Evolutionary conservation across 768 basidiomycete genomes (phyloP), one percentile per base, ranked within the genome.

Genomic region (Kwoniella heveanensis): DNA sequence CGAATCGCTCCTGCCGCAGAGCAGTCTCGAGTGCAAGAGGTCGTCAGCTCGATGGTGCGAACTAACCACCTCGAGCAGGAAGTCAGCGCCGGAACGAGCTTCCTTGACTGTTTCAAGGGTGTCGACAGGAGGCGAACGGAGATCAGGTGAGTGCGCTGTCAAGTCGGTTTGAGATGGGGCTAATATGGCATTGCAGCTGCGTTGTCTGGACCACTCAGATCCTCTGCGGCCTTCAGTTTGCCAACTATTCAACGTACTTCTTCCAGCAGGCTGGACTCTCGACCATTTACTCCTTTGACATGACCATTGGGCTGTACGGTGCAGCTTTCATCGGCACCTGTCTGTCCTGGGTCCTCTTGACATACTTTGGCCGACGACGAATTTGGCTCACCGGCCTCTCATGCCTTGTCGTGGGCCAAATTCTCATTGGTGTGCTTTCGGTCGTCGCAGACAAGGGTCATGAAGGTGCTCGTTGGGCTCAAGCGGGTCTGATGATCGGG

Each of bases 341-440:
- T 37, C 56, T 63, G 25, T 70, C 69, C 2, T 77, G 76, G 76
- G 66, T 64, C 26, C 46, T 75, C 21, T 56, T 75, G 29, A 54
- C 32, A 8, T 49, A 54, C 12, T 69, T 77, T 61, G 81, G 81
- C 4, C 77, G 80, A 68, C 39, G 76, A 21, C 27, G 25, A 22
- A 66, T 74, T 27, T 65, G 54, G 62, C 32, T 71, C n/a, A 46
- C 57, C 17, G 63, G 66, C 50, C 51, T 68, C 29, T 51, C 53
- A 7, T 54, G 58, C 25, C 52, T 64, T 17, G 58, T 60, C 12
- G 39, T 65, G 17, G 47, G 57, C 7, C 57, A 58, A 36, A 50
- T 58, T n/a, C 57, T 70, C 54, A 70, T 70, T 36, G 69, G 69
- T 2, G 66, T 58, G 2, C 47, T 70, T 6, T 61, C 58, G 2